A percentile compares a stretch with the other conserved stretches of the same genome.
Conservation (phyloP, 2,329 filamentous ascomycete species). For the Graphiopsis chlorocephala region DNA sequence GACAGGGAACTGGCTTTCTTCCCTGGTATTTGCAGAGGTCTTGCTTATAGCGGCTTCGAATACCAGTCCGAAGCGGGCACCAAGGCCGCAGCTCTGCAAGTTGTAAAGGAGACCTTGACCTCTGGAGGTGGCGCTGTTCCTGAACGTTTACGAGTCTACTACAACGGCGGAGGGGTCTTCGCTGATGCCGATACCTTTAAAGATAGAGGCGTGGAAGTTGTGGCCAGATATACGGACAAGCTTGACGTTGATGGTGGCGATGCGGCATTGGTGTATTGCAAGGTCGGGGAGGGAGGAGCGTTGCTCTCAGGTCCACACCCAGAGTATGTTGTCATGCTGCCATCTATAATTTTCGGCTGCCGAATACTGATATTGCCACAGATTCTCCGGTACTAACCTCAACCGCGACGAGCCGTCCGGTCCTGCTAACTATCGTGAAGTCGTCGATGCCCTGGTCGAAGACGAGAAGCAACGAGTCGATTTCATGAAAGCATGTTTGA, state of each 20-base stretch:
- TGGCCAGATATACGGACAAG: slow-evolving; percentile 75
- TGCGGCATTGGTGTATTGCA: slow-evolving; percentile 80
- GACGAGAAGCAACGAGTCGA: slow-evolving; percentile 68
- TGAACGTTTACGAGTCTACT: slow-evolving; percentile 71
- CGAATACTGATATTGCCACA: slow-evolving; percentile 37
- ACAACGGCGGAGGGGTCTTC: slow-evolving; percentile 93
- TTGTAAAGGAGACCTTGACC: slow-evolving; percentile 60
- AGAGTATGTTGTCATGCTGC: slow-evolving; percentile 60
- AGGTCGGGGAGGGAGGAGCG: slow-evolving; percentile 74
- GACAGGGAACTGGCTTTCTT: slow-evolving; percentile 84
- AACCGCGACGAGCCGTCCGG: slow-evolving; percentile 58
- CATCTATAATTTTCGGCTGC: background rate
- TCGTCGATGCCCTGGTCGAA: slow-evolving; percentile 65
- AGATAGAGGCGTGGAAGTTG: slow-evolving; percentile 68
- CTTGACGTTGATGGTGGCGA: slow-evolving; percentile 74
- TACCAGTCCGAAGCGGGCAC: slow-evolving; percentile 88
- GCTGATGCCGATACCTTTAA: slow-evolving; percentile 67
- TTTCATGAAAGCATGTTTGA: slow-evolving; percentile 77
- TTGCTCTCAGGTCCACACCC: slow-evolving; percentile 87
- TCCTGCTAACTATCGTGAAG: slow-evolving; percentile 65
- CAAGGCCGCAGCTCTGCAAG: slow-evolving; percentile 64
- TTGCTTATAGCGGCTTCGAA: slow-evolving; percentile 84
- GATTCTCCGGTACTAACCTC: slow-evolving; percentile 79
- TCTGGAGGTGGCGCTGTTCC: slow-evolving; percentile 50
- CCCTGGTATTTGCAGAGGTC: slow-evolving; percentile 78